Evolutionary conservation across 2,329 filamentous ascomycete species (phyloP), one percentile per base, ranked within the genome.

Genomic region (Chlorencoelia australis): DNA sequence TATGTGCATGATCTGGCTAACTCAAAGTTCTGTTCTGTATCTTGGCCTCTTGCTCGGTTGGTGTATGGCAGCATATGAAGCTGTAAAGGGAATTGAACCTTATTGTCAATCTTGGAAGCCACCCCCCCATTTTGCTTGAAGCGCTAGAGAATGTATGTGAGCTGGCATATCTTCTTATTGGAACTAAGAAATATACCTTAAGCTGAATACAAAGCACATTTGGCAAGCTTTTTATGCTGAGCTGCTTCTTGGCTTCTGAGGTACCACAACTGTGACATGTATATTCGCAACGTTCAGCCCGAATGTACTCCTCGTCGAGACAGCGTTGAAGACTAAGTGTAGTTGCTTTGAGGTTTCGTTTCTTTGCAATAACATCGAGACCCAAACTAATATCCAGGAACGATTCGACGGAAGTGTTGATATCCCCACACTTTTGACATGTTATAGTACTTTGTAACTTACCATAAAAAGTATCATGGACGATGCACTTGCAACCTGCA

Each of bases 401-500:
- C 0, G 86, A 88, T 54, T 96, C 86, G 27, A 86, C 74, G 1
- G 86, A 80, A 43, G 82, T 80, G 2, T 84, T 94, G 15, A 81
- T 75, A 47, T 87, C 88, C 40, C 78, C 71, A 60, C 89, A 96
- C 50, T 81, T 82, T 53, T 86, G 81, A 60, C 89, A 98, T 13
- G 85, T 94, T 25, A 94, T 89, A 14, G 82, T 89, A 54, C 81
- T 91, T 51, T 85, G 83, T 42, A 93, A 75, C 56, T 93, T 89
- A 42, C 91, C 91, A 57, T 89, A 94, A 54, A 95, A 95, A 0
- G 85, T 88, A 55, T 89, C 83, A 58, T 96, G 91, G 49, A 96
- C 82, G 51, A 96, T 84, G 60, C 89, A 98, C 41, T 79, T 75
- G 65, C 91, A 96, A 16, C 36, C 44, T 18, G 45, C 28, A 54